Base-by-base conservation (phyloP, 345 rosid genomes). In the Psidium guajava region DNA sequence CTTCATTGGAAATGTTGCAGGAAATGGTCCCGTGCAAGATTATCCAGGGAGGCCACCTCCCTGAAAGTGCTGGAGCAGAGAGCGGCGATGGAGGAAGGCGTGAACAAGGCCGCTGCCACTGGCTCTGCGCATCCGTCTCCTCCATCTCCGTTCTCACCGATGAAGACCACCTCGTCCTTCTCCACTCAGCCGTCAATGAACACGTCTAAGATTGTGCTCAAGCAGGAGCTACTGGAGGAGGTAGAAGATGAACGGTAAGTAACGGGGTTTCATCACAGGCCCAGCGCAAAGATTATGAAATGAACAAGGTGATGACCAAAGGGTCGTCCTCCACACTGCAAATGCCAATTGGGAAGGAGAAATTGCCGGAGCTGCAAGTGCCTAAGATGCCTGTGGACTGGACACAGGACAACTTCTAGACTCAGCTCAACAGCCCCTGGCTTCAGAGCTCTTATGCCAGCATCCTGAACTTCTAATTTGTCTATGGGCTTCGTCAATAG, bases 11-110 rank as follows among this genome's bases (percentile, higher is more conserved):
- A 57, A 36, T 47, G 40, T 36, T 83, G 88, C 92, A 97, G 99
- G 98, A 95, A 53, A 88, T 95, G 84, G 99, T 97, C n/a, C 69
- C 96, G 21, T 95, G 98, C 86, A 97, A 97, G 94, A 94, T 97
- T 97, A 86, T 97, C 94, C 21, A 91, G 96, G 84, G 96, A 97
- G 87, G 99, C 99, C 21, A 95, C 98, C 52, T 92, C 99, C 27
- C 56, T 95, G 84, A 97, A 95, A 85, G 98, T 93, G 58, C 86
- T 97, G 82, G 98, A 95, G 90, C 96, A 92, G 83, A 95, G 96
- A 86, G 99, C 98, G 20, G 93, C 94, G 28, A 83, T 88, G 91
- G 98, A 92, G 81, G 95, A 93, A 88, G 90, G 87, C 50, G 82
- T 57, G 81, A 91, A 88, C 88, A 77, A 87, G 40, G 84, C 92